Evolutionary conservation across 75 land plant genomes (phyloP), one percentile per base, ranked within the genome.

Genomic region (Larix kaempferi): DNA sequence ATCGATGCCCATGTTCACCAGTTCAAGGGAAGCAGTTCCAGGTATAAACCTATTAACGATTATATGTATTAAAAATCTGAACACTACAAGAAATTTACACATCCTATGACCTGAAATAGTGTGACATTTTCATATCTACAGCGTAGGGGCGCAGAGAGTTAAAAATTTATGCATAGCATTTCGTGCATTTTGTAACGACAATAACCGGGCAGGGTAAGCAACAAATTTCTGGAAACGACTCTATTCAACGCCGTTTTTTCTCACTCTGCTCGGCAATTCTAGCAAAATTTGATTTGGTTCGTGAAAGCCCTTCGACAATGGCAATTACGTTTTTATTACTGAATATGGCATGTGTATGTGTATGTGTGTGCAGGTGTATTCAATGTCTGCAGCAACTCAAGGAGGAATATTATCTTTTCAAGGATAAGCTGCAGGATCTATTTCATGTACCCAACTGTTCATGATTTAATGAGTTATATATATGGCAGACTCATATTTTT

Each of bases 1-100:
- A 82, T 92, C 6, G 93, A 91, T 85, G 87, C 88, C 21, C 76
- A 86, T 85, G 93, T 88, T 23, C 95, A 90, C 58, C 95, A 92
- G 81, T 83, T 92, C 22, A 92, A 88, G 64, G 95, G 95, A 17
- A 92, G 93, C 75, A 87, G 88, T 76, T 81, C 88, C 29, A 87
- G 88, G 88, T 87, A 74, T 60, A n/a, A 44, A 21, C 4, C n/a
- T 29, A 3, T n/a, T 15, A 65, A 39, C 5, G 41, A 4, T 4
- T 39, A 44, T 44, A 44, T 44, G 7, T 44, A 44, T 44, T 44
- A 44, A 1, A 49, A 49, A 10, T 49, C 41, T 10, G 54, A 49
- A 49, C 54, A 10, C 11, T 49, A 2, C 12, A 49, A 10, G 12
- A 49, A 49, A 49, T 49, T 2, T 49, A 10, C 54, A 49, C 54